Conservation (phyloP, 2,329 filamentous ascomycete genomes). For the Knufia fluminis region DNA sequence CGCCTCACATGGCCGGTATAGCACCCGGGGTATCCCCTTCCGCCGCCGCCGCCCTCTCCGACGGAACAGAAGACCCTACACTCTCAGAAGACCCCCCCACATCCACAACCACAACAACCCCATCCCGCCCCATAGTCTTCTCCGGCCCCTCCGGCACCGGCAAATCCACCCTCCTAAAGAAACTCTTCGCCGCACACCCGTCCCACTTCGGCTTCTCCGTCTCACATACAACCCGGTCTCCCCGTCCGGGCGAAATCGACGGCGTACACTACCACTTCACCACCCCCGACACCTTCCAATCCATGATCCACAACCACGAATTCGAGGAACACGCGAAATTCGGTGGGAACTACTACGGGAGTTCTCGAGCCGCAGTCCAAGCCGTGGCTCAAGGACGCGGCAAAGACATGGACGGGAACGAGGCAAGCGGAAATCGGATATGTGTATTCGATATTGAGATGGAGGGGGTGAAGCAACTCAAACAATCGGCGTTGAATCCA, state of each 20-base stretch:
- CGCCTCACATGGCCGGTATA: too few species aligned
- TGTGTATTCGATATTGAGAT: constrained; percentile 94
- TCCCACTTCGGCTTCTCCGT: constrained; percentile 36
- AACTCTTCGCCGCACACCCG: constrained; percentile 34
- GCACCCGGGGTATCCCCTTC: too few species aligned
- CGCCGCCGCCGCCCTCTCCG: too few species aligned
- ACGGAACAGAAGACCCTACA: too few species aligned
- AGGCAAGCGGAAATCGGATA: constrained; percentile 53
- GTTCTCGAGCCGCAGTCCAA: constrained; percentile 67
- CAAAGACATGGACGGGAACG: constrained; percentile 20
- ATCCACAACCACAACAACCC: too few species aligned
- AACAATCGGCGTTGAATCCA: constrained; percentile 61
- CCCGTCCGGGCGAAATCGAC: constrained; percentile 64
- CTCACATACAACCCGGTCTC: constrained; percentile 68
- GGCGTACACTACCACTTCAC: constrained; percentile 78
- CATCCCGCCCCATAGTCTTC: constrained; percentile 33
- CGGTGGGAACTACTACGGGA: constrained; percentile 79
- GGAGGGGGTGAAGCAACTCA: constrained; percentile 92
- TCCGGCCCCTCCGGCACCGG: constrained; percentile 35
- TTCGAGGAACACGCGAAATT: constrained; percentile 88
- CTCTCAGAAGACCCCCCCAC: too few species aligned
- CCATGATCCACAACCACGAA: constrained; percentile 56
- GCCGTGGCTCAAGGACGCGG: constrained; percentile 59
- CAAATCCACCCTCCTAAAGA: constrained; percentile 35
- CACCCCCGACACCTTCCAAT: constrained; percentile 55